Base-by-base conservation (phyloP, 1,284 basidiomycete genomes). In the Cerioporus squamosus region DNA sequence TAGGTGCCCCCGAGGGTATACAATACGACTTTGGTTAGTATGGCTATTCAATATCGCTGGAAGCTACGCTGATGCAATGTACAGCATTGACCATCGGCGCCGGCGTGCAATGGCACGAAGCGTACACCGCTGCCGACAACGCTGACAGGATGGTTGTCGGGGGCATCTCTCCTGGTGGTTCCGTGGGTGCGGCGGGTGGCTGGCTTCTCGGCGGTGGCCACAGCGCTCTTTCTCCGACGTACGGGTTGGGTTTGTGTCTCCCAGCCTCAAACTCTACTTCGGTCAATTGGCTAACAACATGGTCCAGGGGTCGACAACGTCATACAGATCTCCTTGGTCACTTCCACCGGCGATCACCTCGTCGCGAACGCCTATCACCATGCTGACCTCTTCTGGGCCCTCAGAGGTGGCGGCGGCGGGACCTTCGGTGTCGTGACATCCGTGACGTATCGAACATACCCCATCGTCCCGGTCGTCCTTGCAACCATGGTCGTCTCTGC, bases 401-500 rank as follows among this genome's bases (percentile, higher is more conserved):
- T 83, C 46, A 74, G 77, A 23, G 81, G 81, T 3, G 81, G 81
- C 1, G 81, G 81, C 1, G 79, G 78, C 3, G 70, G 76, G 8
- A 79, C 76, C 9, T 81, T 68, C 58, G 79, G 76, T 36, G 71
- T 80, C 43, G 70, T 81, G 8, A 71, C 70, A 24, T 74, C 73
- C 10, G 74, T 74, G 17, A 79, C 76, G 1, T 75, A 75, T 64
- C 60, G 63, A 14, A 75, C 77, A 0, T 74, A 78, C 45, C 71
- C 74, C 1, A 39, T 58, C 12, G 53, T 69, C 22, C 74, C 77
- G 1, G 40, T 74, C 39, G 66, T 66, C 26, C 6, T 48, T 4
- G 72, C 53, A 10, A 5, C 29, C 20, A 66, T 67, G 57, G 33
- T 48, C 2, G 55, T 63, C 40, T 18, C 24, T 14, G 17, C 26